Evolutionary conservation across 768 basidiomycete genomes (phyloP).

Genomic region (Mycena belliarum): DNA sequence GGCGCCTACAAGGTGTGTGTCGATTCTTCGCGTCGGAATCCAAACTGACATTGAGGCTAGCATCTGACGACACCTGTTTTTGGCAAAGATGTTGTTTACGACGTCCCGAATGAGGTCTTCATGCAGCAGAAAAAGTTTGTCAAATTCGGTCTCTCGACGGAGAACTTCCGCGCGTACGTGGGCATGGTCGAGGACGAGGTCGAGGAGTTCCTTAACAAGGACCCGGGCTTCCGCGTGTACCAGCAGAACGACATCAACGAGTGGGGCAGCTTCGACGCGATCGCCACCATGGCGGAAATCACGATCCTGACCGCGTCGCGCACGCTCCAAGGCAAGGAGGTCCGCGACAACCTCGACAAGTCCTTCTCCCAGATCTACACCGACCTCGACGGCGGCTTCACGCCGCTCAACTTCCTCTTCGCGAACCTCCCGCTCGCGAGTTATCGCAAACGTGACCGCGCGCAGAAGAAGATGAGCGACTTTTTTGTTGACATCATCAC

Average conservation of each 20-base stretch:
- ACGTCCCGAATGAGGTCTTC: conserved; percentile 91
- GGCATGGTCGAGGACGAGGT: conserved; percentile 80
- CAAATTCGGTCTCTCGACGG: conserved; percentile 91
- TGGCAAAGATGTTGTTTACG: conserved; percentile 97
- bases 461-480: conserved; percentile 90
- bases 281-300: conserved; percentile 78
- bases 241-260: conserved; percentile 69
- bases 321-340: conserved; percentile 92
- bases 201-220: conserved; percentile 66
- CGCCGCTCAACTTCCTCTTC: conserved; percentile 93
- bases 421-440: conserved; percentile 89
- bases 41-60: conserved; percentile 41
- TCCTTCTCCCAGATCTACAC: conserved; percentile 82
- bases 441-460: conserved; percentile 85
- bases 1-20: conserved; percentile 86
- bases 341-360: conserved; percentile 77
- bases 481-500: conserved; percentile 89
- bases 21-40: background rate
- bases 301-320: conserved; percentile 94
- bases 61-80: conserved; percentile 93
- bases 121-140: conserved; percentile 99
- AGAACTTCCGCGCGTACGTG: conserved; percentile 86
- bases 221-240: conserved; percentile 60
- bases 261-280: conserved; percentile 78
- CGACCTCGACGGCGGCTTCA: conserved; percentile 95